phyloP scores from a whole-genome alignment of 257 asterid genomes.

The Solanum pinnatisectum region DNA sequence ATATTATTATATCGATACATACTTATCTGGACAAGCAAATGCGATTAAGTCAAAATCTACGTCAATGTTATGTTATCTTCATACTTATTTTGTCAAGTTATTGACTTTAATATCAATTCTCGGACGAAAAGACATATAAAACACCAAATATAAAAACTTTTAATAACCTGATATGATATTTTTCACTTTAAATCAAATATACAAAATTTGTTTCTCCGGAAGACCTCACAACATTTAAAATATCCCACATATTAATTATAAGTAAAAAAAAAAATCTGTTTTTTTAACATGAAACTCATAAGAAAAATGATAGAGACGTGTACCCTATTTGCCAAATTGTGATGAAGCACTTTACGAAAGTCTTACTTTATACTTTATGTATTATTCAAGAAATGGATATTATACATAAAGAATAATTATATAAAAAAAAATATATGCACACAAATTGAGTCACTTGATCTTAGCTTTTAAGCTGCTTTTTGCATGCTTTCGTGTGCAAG shows the following conservation, averaged over 20 bases:
- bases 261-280: no score
- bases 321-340: background rate
- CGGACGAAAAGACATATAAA: fast-evolving
- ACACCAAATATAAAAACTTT: fast-evolving
- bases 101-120: background rate
- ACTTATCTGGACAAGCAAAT: no score
- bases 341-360: background rate
- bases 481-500: background rate
- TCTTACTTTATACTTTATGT: background rate
- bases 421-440: background rate
- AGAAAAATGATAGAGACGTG: background rate
- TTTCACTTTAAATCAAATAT: background rate
- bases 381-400: background rate
- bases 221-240: background rate
- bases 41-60: no score
- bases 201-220: background rate
- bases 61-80: background rate
- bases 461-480: background rate
- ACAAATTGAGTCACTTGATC: background rate
- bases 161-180: no score
- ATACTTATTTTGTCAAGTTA: background rate
- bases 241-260: no score
- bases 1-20: no score
- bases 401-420: background rate
- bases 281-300: background rate